Evolutionary conservation across 2,329 filamentous ascomycete genomes (phyloP).

Genomic region (Chaetomium olivaceum): DNA sequence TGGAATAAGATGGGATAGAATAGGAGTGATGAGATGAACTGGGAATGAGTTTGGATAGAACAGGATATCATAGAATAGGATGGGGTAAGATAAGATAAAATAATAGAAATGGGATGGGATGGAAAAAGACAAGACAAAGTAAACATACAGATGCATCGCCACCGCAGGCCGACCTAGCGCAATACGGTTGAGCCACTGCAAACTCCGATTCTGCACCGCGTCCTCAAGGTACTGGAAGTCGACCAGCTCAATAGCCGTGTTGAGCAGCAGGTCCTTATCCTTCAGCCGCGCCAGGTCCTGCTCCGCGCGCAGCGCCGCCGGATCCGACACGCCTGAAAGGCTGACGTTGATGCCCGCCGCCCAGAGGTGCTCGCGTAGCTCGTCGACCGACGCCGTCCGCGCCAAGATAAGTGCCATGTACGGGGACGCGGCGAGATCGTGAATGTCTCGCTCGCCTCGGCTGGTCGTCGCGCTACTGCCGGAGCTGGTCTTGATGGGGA

Average conservation of each 20-base stretch:
- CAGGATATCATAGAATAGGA: neutral
- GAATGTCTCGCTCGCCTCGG: conserved; percentile 27
- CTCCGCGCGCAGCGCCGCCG: conserved; percentile 35
- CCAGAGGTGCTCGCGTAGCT: conserved; percentile 64
- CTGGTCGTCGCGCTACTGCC: neutral
- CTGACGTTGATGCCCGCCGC: conserved; percentile 53
- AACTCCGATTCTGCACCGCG: conserved; percentile 57
- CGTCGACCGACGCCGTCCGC: conserved; percentile 57
- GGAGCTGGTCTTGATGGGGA: neutral
- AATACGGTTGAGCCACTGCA: conserved; percentile 61
- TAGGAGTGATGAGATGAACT: no score
- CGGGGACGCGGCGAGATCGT: conserved; percentile 49
- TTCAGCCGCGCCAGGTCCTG: conserved; percentile 50
- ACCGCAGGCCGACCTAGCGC: conserved; percentile 57
- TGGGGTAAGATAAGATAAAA: neutral
- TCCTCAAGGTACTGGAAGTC: conserved; percentile 68
- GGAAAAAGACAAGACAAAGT: neutral
- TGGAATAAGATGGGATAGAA: neutral
- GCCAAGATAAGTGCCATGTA: conserved; percentile 63
- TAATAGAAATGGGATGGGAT: neutral
- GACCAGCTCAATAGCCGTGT: conserved; percentile 63
- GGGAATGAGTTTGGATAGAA: no score
- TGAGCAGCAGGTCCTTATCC: conserved; percentile 63
- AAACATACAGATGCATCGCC: conserved; percentile 58
- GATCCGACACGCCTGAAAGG: conserved; percentile 37